Evolutionary conservation across 495 filamentous ascomycete genomes (phyloP).

Genomic region (Sabuloglossum arenarium): DNA sequence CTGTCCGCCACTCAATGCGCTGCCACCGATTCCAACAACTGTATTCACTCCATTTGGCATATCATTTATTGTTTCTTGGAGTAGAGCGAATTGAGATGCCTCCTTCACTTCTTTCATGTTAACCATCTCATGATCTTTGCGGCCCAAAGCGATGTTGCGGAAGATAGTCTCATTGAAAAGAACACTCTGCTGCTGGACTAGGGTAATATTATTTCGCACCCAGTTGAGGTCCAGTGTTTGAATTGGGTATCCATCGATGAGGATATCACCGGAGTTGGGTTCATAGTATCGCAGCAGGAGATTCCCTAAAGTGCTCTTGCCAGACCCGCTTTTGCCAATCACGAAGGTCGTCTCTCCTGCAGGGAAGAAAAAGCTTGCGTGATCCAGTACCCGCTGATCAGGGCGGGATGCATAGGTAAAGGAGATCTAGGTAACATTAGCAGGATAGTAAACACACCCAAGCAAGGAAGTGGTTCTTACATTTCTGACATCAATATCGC

Average conservation of each 20-base stretch:
- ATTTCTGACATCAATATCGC: slow-evolving; percentile 48
- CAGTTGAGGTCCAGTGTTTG: slow-evolving; percentile 41
- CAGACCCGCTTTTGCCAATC: slow-evolving; percentile 73
- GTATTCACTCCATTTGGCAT: slow-evolving; percentile 63
- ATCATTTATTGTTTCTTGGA: slow-evolving; percentile 46
- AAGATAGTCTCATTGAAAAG: slow-evolving; percentile 72
- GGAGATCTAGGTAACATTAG: slow-evolving; percentile 33
- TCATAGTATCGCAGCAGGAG: slow-evolving; percentile 60
- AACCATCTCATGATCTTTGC: slow-evolving; percentile 24
- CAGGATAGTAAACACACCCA: not conserved
- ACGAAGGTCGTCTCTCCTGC: slow-evolving; percentile 60
- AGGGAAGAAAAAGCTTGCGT: slow-evolving; percentile 43
- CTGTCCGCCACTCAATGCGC: slow-evolving; percentile 67
- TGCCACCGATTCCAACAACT: slow-evolving; percentile 44
- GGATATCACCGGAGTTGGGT: slow-evolving; percentile 40
- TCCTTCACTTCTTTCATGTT: slow-evolving; percentile 31
- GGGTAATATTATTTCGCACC: slow-evolving; percentile 58
- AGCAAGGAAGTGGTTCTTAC: slow-evolving; percentile 25
- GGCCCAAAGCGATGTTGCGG: slow-evolving; percentile 64
- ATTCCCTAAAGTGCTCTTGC: slow-evolving; percentile 78
- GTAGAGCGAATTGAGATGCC: slow-evolving; percentile 41
- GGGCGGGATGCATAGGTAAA: slow-evolving; percentile 73
- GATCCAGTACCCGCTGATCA: slow-evolving; percentile 34
- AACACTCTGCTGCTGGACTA: slow-evolving; percentile 65
- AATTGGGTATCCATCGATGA: slow-evolving; percentile 46